Base-by-base conservation (phyloP, 2,329 filamentous ascomycete species). In the Aspergillus latus region DNA sequence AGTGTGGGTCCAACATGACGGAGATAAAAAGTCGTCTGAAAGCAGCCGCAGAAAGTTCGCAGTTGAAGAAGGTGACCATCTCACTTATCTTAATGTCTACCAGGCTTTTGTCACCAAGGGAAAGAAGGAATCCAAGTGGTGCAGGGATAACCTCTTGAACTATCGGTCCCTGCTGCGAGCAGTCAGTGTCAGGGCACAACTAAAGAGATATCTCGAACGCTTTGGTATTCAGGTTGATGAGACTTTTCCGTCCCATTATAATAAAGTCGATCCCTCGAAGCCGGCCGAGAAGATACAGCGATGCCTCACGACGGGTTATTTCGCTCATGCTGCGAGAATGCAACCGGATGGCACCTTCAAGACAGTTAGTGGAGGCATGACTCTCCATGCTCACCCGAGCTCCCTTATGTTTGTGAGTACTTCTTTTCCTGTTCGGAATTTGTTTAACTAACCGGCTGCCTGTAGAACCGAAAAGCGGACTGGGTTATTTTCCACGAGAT, bases 401-500 rank as follows among this genome's bases (percentile, higher is more conserved):
- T 95, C 89, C 39, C 76, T 97, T 64, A 91, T 97, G 86, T 97
- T 97, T 79, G 80, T 82, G 69, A 74, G 80, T 80, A 44, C 32
- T 44, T 15, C 13, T 43, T 30, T 13, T 30, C 40, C 30, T 15
- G 7, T 11, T 29, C 10, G 16, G 4, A 5, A 28, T 29, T n/a
- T 16, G 46, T 11, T 16, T 6, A 4, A 13, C 39, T 15, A 3
- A 39, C 56, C 29, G 48, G 52, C 60, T 65, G 3, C 52, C 36
- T 34, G 39, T 63, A 82, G 80, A 96, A 96, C 73, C 86, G 92
- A 55, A 97, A 95, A 77, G 91, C 91, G 9, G 92, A 97, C 62
- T 97, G 93, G 92, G 92, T 97, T 8, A 83, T 99, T 34, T 99
- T 97, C 69, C 89, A 95, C 66, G 93, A 97, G 75, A 85, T 96